These are phyloP conservation scores for Corylus avellana DNA, from an alignment of 306 rosid species.

Conservation along the genomic window DNA sequence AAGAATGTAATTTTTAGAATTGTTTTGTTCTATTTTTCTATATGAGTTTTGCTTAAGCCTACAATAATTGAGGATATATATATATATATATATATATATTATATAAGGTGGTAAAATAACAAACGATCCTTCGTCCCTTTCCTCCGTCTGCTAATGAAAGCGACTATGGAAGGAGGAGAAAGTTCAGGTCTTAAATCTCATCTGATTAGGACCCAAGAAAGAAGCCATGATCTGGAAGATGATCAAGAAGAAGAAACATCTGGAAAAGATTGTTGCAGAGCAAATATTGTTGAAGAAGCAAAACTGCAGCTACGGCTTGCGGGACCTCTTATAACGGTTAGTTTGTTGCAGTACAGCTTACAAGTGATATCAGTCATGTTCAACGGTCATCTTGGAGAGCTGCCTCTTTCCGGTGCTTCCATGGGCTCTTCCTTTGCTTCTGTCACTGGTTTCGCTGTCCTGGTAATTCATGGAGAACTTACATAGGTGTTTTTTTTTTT, in stretches of 20 bases:
- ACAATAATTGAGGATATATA: no score
- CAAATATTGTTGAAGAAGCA: slow-evolving; percentile 44
- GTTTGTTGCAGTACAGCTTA: slow-evolving; percentile 47
- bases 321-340: slow-evolving; percentile 53
- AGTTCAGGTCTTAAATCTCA: slow-evolving; percentile 28
- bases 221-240: slow-evolving; percentile 17
- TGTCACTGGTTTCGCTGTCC: slow-evolving; percentile 47
- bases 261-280: slow-evolving; percentile 21
- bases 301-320: slow-evolving; percentile 48
- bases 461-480: slow-evolving; percentile 26
- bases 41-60: no score
- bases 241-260: neutral
- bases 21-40: no score
- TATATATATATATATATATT: no score
- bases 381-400: slow-evolving; percentile 56
- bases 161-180: slow-evolving; percentile 34
- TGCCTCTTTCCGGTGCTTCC: slow-evolving; percentile 60
- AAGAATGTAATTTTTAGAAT: no score
- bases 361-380: slow-evolving; percentile 55
- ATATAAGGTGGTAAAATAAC: neutral
- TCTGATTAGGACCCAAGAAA: slow-evolving; percentile 19
- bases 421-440: slow-evolving; percentile 53
- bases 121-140: neutral
- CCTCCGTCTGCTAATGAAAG: neutral
- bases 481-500: no score